Percentiles rank a stretch among this genome's conserved stretches.
Conservation (phyloP, 139 green algal species). For the Pedinophyceae sp. region DNA sequence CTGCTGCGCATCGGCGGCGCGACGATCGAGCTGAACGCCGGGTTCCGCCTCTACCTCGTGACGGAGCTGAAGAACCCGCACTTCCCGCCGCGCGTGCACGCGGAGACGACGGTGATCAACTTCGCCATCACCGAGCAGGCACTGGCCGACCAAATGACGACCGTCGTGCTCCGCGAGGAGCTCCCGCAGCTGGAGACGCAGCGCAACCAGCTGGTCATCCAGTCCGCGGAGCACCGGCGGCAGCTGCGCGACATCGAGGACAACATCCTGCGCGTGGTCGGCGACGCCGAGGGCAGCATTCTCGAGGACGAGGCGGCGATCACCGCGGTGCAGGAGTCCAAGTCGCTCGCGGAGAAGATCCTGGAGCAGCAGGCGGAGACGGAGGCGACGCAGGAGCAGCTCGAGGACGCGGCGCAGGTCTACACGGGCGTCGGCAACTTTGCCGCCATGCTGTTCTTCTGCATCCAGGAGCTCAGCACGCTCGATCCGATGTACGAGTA, state of each 20-base stretch:
- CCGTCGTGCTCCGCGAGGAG: constrained; percentile 23
- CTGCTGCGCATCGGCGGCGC: constrained; percentile 20
- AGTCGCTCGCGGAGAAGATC: constrained; percentile 1
- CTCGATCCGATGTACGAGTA: constrained; percentile 41
- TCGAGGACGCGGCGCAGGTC: constrained; percentile 1
- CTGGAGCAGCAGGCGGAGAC: background rate
- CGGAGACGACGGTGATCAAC: constrained; percentile 15
- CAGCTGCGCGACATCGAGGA: constrained; percentile 27
- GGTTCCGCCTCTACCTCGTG: constrained; percentile 36
- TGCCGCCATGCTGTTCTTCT: constrained; percentile 7
- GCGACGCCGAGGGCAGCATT: constrained; percentile 18
- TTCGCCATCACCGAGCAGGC: constrained; percentile 24
- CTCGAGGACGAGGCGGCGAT: constrained; percentile 23
- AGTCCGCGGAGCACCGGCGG: constrained; percentile 18
- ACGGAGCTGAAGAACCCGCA: constrained; percentile 20
- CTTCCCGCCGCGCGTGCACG: constrained; percentile 17
- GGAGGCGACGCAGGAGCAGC: background rate
- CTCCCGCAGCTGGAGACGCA: constrained; percentile 18
- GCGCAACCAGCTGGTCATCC: constrained; percentile 17
- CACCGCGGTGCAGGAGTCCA: constrained; percentile 10
- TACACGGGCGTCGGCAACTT: constrained; percentile 1
- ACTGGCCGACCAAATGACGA: constrained; percentile 20
- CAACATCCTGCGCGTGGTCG: constrained; percentile 20
- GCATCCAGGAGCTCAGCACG: background rate
- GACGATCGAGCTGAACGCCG: constrained; percentile 18